Base-by-base conservation (phyloP, 2,329 filamentous ascomycete genomes). In the Monosporascus cannonballus region DNA sequence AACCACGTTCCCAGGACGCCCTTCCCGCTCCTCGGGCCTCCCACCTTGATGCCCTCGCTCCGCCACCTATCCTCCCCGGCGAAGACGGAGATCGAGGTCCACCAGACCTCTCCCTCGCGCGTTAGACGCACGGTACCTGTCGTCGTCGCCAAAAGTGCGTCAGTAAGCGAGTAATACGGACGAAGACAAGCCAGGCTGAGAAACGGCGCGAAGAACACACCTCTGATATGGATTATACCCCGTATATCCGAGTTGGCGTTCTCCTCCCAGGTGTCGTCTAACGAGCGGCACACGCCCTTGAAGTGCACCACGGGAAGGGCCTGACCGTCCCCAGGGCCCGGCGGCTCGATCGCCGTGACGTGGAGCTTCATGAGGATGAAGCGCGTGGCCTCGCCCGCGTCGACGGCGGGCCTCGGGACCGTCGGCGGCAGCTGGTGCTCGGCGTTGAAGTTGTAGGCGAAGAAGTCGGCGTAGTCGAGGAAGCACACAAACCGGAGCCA, bases 1-100 rank as follows among this genome's bases (percentile, higher is more conserved):
- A 90, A 92, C 89, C 89, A 93, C 49, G 83, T 85, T 0, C 89
- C 88, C 2, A 90, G 64, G 0, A 90, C 82, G 1, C 87, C 87
- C 7, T 87, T 76, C 6, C 79, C 81, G 6, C 84, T 85, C 48
- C 73, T 70, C 1, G 83, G 61, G 0, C 88, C 89, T 11, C 88
- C 88, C 5, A 92, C 69, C 67, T 93, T 89, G 6, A 92, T 75
- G 8, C 86, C 81, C 70, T 93, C 89, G 62, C 84, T 87, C n/a
- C 81, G 78, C 89, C 88, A 92, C 22, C 86, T 74, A 62, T 87
- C 83, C 58, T 88, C 77, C 47, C 85, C 84, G 59, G 77, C 71
- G 57, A 76, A 75, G 14, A 90, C 76, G 1, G 83, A 87, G 50
- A 82, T 81, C 0, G 82, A 85, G 2, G 85, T 89, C 89, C 89